A percentile compares a stretch with the other conserved stretches of the same genome.
Evolutionary conservation across 2,329 filamentous ascomycete genomes (phyloP).

Genomic region (Colletotrichum australisinense): DNA sequence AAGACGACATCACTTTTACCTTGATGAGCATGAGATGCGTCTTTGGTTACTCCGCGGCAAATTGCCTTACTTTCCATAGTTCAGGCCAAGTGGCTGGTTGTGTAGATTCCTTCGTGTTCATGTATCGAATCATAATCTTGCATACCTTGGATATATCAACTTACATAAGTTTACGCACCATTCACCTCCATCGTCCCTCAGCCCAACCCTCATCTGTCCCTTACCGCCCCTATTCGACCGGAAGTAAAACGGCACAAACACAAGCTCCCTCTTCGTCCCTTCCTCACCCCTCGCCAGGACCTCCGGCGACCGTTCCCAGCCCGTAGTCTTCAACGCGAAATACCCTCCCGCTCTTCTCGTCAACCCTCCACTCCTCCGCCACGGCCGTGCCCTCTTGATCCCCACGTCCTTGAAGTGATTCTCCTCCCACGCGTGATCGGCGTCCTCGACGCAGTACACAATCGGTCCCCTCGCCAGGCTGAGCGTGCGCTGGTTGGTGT

Average conservation of each 20-base stretch:
- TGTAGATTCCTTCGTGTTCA: too few species aligned
- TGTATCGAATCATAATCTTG: not conserved
- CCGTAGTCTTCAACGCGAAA: slow-evolving; percentile 39
- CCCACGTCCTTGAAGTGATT: slow-evolving; percentile 65
- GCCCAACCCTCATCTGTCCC: slow-evolving; percentile 63
- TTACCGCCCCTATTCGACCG: slow-evolving; percentile 64
- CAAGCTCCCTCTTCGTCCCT: slow-evolving; percentile 46
- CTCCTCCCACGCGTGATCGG: slow-evolving; percentile 65
- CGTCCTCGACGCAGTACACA: slow-evolving; percentile 71
- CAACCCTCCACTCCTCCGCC: slow-evolving; percentile 37
- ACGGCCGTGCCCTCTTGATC: slow-evolving; percentile 39
- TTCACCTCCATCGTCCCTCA: slow-evolving; percentile 39
- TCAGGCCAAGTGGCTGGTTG: too few species aligned
- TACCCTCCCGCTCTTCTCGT: slow-evolving; percentile 41
- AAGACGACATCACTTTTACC: too few species aligned
- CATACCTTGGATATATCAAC: not conserved
- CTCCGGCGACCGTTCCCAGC: slow-evolving; percentile 37
- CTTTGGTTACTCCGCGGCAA: too few species aligned
- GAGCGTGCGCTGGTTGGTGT: slow-evolving; percentile 65
- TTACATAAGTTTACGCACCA: not conserved
- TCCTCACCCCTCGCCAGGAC: slow-evolving; percentile 36
- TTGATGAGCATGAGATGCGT: too few species aligned
- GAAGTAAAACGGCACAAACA: slow-evolving; percentile 67
- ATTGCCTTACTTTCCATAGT: too few species aligned
- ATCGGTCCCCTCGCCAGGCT: slow-evolving; percentile 67